Conservation (phyloP, 805 yeast species). For the Suhomyces emberorum region DNA sequence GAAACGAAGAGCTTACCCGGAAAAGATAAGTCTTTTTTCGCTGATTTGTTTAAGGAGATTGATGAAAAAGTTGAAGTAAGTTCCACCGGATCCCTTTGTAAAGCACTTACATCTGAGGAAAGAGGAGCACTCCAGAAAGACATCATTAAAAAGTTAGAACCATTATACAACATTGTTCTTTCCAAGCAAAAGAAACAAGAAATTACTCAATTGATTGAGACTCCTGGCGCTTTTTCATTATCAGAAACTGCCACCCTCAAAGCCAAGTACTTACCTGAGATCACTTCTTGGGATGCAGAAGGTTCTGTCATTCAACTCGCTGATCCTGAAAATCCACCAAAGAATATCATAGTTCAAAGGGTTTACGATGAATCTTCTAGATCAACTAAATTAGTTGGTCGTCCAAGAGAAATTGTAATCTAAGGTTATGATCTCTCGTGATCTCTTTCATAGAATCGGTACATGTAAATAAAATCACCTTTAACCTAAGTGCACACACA, state of each 20-base stretch:
- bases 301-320: conserved; percentile 37
- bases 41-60: conserved; percentile 32
- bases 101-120: conserved; percentile 32
- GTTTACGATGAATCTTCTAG: conserved; percentile 60
- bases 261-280: conserved; percentile 51
- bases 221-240: conserved; percentile 38
- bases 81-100: conserved; percentile 37
- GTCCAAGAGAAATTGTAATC: conserved; percentile 50
- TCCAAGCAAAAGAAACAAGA: conserved; percentile 37
- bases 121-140: conserved; percentile 19
- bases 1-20: conserved; percentile 30
- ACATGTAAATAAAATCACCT: too few relatives aligned
- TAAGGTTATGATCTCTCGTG: too few relatives aligned
- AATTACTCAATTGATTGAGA: conserved; percentile 43
- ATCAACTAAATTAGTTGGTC: conserved; percentile 50
- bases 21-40: conserved; percentile 26
- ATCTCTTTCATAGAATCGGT: too few relatives aligned
- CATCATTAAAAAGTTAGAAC: conserved; percentile 18
- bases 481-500: too few relatives aligned
- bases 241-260: conserved; percentile 39
- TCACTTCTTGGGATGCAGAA: conserved; percentile 48
- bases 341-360: conserved; percentile 48
- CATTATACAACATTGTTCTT: conserved; percentile 21
- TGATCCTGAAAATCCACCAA: conserved; percentile 42
- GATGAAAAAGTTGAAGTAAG: conserved; percentile 51